phyloP scores from a whole-genome alignment of 257 asterid genomes.

The Fraxinus anomala region DNA sequence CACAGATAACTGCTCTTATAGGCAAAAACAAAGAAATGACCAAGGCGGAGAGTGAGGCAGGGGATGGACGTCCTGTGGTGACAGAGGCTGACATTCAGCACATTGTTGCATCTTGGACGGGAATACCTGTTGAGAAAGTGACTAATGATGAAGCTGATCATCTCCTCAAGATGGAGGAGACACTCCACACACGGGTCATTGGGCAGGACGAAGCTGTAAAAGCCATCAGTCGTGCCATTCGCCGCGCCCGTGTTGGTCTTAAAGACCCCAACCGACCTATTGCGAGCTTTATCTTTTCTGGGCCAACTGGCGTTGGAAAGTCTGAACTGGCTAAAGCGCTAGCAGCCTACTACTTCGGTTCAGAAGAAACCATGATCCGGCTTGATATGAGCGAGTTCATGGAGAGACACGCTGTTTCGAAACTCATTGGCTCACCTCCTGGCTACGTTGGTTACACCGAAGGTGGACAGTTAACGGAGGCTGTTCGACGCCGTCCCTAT shows the following conservation, averaged over 20 bases:
- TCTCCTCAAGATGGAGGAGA: constrained; percentile 94
- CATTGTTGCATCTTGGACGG: constrained; percentile 94
- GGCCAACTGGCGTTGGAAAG: constrained; percentile 93
- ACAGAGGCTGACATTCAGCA: constrained; percentile 95
- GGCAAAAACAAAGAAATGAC: constrained; percentile 94
- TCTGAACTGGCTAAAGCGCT: constrained; percentile 75
- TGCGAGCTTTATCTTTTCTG: constrained; percentile 81
- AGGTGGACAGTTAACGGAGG: constrained; percentile 86
- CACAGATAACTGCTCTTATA: constrained; percentile 75
- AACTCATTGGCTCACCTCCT: constrained; percentile 84
- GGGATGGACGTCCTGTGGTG: constrained; percentile 82
- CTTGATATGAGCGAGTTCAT: constrained; percentile 93
- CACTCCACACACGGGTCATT: constrained; percentile 68
- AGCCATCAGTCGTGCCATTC: constrained; percentile 75
- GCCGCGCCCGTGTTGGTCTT: constrained; percentile 87
- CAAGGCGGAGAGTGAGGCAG: constrained; percentile 86
- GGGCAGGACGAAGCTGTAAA: constrained; percentile 85
- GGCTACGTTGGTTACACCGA: constrained; percentile 80
- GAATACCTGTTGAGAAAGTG: constrained; percentile 94
- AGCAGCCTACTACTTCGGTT: constrained; percentile 80
- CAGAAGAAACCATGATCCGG: constrained; percentile 79
- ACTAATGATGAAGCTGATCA: constrained; percentile 86
- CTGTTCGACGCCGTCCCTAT: constrained; percentile 70
- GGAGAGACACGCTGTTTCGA: constrained; percentile 84
- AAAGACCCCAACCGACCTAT: constrained; percentile 78